Conservation (phyloP, 202 grass and related monocot species). For the Zizania palustris region DNA sequence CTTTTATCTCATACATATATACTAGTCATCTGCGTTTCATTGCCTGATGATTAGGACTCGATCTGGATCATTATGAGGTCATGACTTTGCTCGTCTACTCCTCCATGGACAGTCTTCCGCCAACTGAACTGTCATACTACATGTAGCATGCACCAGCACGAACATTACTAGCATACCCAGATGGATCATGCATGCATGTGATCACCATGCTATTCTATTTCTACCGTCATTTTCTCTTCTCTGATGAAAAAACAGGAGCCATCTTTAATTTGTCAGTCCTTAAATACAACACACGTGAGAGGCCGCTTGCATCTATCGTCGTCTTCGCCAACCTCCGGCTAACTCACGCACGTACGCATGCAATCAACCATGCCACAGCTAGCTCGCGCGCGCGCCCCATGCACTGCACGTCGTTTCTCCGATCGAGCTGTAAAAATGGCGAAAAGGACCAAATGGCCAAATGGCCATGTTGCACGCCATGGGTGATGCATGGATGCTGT, state of each 20-base stretch:
- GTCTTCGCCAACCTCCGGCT: too few species aligned
- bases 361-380: constrained; percentile 6
- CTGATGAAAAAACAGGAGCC: too few species aligned
- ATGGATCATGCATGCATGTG: too few species aligned
- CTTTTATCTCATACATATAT: too few species aligned
- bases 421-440: constrained; percentile 49
- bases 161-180: neutral
- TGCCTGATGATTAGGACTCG: constrained; percentile 4
- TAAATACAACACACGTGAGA: too few species aligned
- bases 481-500: neutral
- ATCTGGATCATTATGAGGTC: neutral
- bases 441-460: constrained; percentile 39
- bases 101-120: neutral
- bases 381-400: neutral
- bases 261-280: too few species aligned
- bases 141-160: neutral
- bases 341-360: too few species aligned
- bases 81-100: neutral
- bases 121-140: neutral
- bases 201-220: too few species aligned
- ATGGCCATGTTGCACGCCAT: constrained; percentile 36
- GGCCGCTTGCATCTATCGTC: too few species aligned
- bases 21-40: constrained; percentile 3
- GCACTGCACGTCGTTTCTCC: constrained; percentile 6
- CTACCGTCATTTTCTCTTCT: too few species aligned